Base-by-base conservation (phyloP, 139 green algal species). In the Chlorella sp. region DNA sequence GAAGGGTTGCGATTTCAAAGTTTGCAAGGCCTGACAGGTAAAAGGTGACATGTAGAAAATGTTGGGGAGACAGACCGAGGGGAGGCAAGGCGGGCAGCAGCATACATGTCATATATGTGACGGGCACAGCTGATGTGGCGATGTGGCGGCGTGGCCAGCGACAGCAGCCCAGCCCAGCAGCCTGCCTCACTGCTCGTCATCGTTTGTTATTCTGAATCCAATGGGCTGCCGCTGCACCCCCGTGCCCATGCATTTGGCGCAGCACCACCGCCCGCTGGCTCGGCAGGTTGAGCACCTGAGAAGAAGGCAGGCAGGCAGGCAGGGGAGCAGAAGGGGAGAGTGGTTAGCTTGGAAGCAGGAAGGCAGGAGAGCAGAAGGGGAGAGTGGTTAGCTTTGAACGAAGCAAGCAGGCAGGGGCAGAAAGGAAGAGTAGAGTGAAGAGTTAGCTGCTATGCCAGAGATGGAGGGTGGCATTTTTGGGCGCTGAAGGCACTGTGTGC, bases 191-290 rank as follows among this genome's bases (percentile, higher is more conserved):
- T 76, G 60, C 61, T 75, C 66, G 1, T 83, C 85, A 0, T 73
- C 88, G 36, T 86, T 28, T 3, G 83, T 60, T 14, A 92, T 2
- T 2, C 91, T 40, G 87, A 94, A 94, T 34, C 92, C 92, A 34
- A 94, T 94, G 7, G 92, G 82, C 7, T 89, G 71, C 14, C 92
- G 89, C 82, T 53, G 69, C 66, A 92, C 83, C 1, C 92, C 92
- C 11, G 92, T 94, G 36, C 92, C 92, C 87, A 94, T 91, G 82
- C 92, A 94, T 30, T 69, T 76, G 30, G 42, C 39, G 48, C 80
- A 91, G 68, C 86, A 68, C 69, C 87, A 92, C 14, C 88, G 80
- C 24, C 92, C 92, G 36, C 61, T 91, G 24, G 76, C 87, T 30
- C 81, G 77, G 26, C 92, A 94, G 3, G n/a, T 75, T 5, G 77